Base-by-base conservation (phyloP, 2,329 filamentous ascomycete species). In the Monosporascus sp. region DNA sequence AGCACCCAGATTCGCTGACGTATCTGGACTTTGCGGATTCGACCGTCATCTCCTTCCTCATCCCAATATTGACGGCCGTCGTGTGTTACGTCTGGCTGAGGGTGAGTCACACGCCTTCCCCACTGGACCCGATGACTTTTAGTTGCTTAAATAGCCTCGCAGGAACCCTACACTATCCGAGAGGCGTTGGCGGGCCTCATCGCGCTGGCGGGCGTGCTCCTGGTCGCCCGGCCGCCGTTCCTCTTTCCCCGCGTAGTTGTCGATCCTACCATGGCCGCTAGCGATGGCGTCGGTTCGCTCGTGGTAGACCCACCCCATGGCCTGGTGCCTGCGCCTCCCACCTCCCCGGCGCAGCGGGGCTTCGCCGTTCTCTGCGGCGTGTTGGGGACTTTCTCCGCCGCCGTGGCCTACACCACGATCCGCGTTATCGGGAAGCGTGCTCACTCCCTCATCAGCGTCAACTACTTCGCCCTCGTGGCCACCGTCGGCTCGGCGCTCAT, bases 1-100 rank as follows among this genome's bases (percentile, higher is more conserved):
- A 14, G 1, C 2, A 74, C 85, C 61, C 79, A 73, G 70, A 76
- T 35, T 71, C 72, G 0, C 65, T 74, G 0, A 77, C 87, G 24
- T 92, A 90, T 58, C 79, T 94, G 1, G 86, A 88, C 2, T 77
- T 94, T 2, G 84, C 88, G 2, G 89, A 94, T 65, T 87, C 89
- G 1, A 91, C 87, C 0, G 88, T 92, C 24, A 85, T 94, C 37
- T 90, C 87, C 7, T 94, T 93, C 67, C 77, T 94, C 3, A 80
- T 87, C 0, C 89, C 89, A 0, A 86, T 86, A 7, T 74, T 91
- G 9, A 84, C 87, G 7, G 87, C 72, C 1, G 68, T 74, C 78
- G 68, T 91, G 79, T 79, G 85, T 76, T 60, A 91, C 82, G 67
- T 89, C 77, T 45, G 61, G 56, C 52, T 69, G 7, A 60, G 51